A percentile compares a stretch with the other conserved stretches of the same genome.
These are phyloP conservation scores for Zelopaecilomyces penicillatus DNA, from an alignment of 2,329 filamentous ascomycete genomes.

Conservation along the genomic window DNA sequence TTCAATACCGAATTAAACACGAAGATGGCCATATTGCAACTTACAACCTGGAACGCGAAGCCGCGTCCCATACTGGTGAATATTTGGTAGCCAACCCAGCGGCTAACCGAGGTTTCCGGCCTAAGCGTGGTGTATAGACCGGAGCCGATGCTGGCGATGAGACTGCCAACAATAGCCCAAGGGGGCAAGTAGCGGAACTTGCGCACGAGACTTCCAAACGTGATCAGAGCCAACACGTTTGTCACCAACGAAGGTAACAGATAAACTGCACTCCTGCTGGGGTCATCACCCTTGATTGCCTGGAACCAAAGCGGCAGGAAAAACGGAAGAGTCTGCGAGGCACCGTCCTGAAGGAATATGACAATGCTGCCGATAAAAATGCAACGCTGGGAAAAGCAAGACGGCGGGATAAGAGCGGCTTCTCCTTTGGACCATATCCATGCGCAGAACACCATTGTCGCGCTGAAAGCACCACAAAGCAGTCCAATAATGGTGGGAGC, in stretches of 20 bases:
- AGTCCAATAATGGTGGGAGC: constrained; percentile 34
- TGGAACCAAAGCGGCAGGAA: background rate
- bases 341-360: too few species aligned
- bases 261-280: background rate
- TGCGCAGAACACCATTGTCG: background rate
- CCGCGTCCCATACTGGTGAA: background rate
- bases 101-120: background rate
- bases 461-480: constrained; percentile 15
- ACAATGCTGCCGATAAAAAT: too few species aligned
- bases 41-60: background rate
- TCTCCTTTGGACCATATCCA: constrained; percentile 1
- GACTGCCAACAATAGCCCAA: background rate
- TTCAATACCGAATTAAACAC: too few species aligned
- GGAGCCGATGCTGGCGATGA: background rate
- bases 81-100: background rate
- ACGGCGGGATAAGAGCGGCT: background rate
- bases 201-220: background rate
- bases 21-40: too few species aligned
- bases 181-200: background rate
- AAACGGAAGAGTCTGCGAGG: too few species aligned
- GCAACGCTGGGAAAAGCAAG: background rate
- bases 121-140: background rate
- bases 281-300: background rate
- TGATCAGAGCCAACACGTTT: background rate
- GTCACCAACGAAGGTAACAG: background rate